A percentile compares a stretch with the other conserved stretches of the same genome.
These are phyloP conservation scores for Beverwykella pulmonaria DNA, from an alignment of 495 filamentous ascomycete genomes.

Conservation along the genomic window DNA sequence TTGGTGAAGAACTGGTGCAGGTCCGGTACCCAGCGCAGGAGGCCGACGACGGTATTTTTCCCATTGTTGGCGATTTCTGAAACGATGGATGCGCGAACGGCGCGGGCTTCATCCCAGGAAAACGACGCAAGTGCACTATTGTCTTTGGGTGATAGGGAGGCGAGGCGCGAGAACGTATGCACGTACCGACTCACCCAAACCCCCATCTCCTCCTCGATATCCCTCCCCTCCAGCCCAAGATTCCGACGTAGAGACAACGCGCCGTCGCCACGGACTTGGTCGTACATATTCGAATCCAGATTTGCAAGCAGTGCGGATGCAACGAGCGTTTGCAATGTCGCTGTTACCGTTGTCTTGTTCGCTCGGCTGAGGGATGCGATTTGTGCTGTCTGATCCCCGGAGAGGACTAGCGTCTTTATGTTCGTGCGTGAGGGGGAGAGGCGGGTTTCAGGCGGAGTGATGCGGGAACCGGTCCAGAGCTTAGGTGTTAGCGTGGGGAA, in stretches of 20 bases:
- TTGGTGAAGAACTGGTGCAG: constrained; percentile 44
- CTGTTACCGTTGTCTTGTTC: constrained; percentile 16
- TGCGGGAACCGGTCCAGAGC: constrained; percentile 33
- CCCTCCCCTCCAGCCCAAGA: not conserved
- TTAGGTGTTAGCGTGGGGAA: constrained; percentile 4
- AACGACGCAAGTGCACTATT: not conserved
- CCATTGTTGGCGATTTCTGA: constrained; percentile 43
- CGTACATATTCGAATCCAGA: not conserved
- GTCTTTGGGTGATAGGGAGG: not conserved
- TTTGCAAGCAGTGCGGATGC: not conserved
- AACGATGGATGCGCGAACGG: constrained; percentile 43
- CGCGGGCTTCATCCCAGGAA: constrained; percentile 49
- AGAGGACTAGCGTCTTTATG: constrained; percentile 4
- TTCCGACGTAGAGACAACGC: constrained; percentile 8
- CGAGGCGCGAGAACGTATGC: not conserved
- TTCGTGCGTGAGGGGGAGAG: not conserved
- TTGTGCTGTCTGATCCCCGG: not conserved
- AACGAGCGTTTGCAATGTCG: constrained; percentile 10
- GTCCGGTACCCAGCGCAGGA: constrained; percentile 49
- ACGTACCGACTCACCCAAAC: constrained; percentile 18
- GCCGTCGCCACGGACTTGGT: not conserved
- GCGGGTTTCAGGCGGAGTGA: not conserved
- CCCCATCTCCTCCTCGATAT: constrained; percentile 5
- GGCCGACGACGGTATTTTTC: constrained; percentile 43
- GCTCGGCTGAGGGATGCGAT: constrained; percentile 9